Conservation (phyloP, 306 rosid species). For the Citrullus amarus region DNA sequence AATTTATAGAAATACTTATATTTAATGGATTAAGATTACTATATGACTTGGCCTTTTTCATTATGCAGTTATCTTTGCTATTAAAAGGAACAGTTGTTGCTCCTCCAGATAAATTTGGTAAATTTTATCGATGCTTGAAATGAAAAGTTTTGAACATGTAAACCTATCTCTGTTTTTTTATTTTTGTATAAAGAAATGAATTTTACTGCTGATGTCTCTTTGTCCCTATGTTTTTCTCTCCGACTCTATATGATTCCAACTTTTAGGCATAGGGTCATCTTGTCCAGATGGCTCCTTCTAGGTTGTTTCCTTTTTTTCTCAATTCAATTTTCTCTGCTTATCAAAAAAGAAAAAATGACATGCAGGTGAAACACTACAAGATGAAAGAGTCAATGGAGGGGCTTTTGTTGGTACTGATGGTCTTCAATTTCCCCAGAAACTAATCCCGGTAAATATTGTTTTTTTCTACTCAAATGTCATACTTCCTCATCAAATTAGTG, state of each 20-base stretch:
- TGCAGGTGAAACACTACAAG: slow-evolving; percentile 85
- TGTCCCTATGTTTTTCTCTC: neutral
- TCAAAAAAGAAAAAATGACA: neutral
- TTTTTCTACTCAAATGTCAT: neutral
- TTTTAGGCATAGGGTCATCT: neutral
- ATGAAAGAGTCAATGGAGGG: slow-evolving; percentile 81
- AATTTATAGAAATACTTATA: neutral
- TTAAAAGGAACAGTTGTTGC: slow-evolving; percentile 95
- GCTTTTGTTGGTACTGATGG: slow-evolving; percentile 82
- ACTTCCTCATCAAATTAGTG: neutral
- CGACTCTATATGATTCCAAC: neutral
- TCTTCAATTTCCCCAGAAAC: slow-evolving; percentile 77
- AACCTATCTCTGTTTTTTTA: slow-evolving; percentile 1
- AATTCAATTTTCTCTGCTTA: neutral
- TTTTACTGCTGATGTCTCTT: neutral
- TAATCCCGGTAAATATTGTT: slow-evolving; percentile 57
- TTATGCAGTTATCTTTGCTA: slow-evolving; percentile 75
- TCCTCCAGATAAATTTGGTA: slow-evolving; percentile 97
- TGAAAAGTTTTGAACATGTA: slow-evolving; percentile 6
- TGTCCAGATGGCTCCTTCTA: neutral
- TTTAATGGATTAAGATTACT: slow-evolving; percentile 12
- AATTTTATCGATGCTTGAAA: slow-evolving; percentile 13
- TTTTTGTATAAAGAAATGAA: slow-evolving; percentile 1
- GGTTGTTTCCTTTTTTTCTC: neutral
- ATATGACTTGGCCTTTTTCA: slow-evolving; percentile 9